Evolutionary conservation across 2,329 filamentous ascomycete genomes (phyloP), one percentile per base, ranked within the genome.

Genomic region (Alternaria metachromatica): DNA sequence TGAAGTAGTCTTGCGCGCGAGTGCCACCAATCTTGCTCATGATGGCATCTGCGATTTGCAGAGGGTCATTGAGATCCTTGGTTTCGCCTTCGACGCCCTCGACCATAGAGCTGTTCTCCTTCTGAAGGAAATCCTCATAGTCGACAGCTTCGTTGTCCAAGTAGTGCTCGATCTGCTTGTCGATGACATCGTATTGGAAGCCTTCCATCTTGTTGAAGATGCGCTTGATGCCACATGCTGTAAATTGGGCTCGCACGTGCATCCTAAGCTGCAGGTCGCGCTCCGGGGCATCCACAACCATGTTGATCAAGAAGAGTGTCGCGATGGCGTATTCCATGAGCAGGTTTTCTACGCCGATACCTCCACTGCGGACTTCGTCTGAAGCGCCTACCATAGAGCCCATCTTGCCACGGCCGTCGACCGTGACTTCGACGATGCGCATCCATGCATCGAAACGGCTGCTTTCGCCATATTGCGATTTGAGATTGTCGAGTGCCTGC

Each of bases 301-400:
- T 97, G 83, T 98, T 99, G 85, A 98, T 89, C 76, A 99, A 86
- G 78, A 98, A 94, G 75, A 99, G 87, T 2, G 94, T 97, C 33
- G 95, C 93, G 53, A 98, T 93, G 43, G 94, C 95, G 77, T 99
- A 99, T 86, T 99, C 96, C 96, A 99, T 98, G 58, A 99, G 87
- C 75, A 97, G 85, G 81, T 98, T 98, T 86, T 99, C 96, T 90
- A 98, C 97, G 79, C 96, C 96, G 76, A 97, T 96, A 68, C 96
- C 96, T 69, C 96, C 96, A 74, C 92, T 97, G 72, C 96, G 91
- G 63, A 97, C 90, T 83, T 99, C 96, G 75, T 98, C 96, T 76
- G 94, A 97, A 30, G 96, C 96, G 69, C 96, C 96, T 26, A 99
- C 96, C 72, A 98, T 85, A 82, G 94, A 97, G 73, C 96, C 96